These are phyloP conservation scores for Melastoma malabathricum DNA, from an alignment of 345 rosid species.

Conservation along the genomic window DNA sequence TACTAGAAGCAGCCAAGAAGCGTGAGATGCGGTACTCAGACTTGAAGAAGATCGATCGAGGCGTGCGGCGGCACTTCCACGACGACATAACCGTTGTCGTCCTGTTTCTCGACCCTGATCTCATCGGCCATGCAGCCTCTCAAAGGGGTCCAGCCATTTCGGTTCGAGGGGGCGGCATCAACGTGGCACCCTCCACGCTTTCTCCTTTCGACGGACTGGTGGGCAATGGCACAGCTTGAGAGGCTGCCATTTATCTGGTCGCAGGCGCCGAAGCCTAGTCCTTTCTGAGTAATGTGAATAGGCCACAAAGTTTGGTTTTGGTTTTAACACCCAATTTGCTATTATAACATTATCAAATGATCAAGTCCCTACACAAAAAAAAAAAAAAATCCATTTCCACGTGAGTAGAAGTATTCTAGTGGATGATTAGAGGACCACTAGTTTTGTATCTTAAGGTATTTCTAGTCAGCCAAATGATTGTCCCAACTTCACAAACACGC, in stretches of 20 bases:
- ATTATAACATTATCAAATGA: too few relatives aligned
- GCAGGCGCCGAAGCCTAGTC: slow-evolving; percentile 13
- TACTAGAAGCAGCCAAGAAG: slow-evolving; percentile 86
- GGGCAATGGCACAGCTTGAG: background rate
- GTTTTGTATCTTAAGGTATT: too few relatives aligned
- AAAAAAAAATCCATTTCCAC: too few relatives aligned
- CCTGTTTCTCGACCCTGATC: slow-evolving; percentile 62
- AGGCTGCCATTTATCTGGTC: background rate
- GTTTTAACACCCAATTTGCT: slow-evolving; percentile 2
- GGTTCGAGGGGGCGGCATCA: slow-evolving; percentile 58
- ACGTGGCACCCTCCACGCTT: slow-evolving; percentile 34
- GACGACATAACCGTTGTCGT: slow-evolving; percentile 85
- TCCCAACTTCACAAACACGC: too few relatives aligned
- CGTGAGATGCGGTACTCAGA: slow-evolving; percentile 94
- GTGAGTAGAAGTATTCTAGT: too few relatives aligned
- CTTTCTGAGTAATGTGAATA: slow-evolving; percentile 6
- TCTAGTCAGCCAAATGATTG: too few relatives aligned
- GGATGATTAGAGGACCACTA: background rate
- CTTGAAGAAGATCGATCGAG: slow-evolving; percentile 88
- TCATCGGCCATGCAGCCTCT: slow-evolving; percentile 42
- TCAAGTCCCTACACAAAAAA: too few relatives aligned
- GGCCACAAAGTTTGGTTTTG: slow-evolving; percentile 31
- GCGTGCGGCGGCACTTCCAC: slow-evolving; percentile 86
- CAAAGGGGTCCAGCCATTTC: slow-evolving; percentile 34
- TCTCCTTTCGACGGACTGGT: slow-evolving; percentile 28